Conservation (phyloP, 164 flowering plant species). For the Warburgia ugandensis region DNA sequence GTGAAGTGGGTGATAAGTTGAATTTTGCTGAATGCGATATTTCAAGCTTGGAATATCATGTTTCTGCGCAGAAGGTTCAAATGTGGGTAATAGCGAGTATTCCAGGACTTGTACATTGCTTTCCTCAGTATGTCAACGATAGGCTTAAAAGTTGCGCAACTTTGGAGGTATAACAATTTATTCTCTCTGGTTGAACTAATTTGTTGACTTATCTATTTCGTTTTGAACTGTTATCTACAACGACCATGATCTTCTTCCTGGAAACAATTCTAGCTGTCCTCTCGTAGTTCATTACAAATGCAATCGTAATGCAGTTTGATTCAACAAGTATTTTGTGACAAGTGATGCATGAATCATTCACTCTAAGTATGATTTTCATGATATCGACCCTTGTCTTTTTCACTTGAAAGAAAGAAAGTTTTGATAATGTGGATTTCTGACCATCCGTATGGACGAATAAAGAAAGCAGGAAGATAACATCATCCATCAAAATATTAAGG, state of each 20-base stretch:
- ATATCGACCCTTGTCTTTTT: too few species aligned
- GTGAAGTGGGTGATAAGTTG: slow-evolving; percentile 33
- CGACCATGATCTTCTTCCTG: neutral
- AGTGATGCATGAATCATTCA: too few species aligned
- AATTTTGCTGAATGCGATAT: slow-evolving; percentile 35
- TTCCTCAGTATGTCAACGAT: slow-evolving; percentile 46
- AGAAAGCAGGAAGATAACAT: too few species aligned
- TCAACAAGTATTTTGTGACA: too few species aligned
- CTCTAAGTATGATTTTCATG: too few species aligned
- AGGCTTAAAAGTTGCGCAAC: slow-evolving; percentile 32
- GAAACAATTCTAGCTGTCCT: neutral
- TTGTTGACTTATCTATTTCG: neutral
- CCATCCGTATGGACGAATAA: too few species aligned
- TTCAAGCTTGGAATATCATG: slow-evolving; percentile 30
- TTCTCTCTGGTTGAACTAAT: too few species aligned
- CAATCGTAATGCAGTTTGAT: too few species aligned
- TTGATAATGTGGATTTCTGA: too few species aligned
- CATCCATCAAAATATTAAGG: too few species aligned
- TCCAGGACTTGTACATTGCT: slow-evolving; percentile 59
- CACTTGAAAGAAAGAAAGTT: too few species aligned
- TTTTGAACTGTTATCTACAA: neutral
- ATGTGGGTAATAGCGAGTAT: slow-evolving; percentile 58
- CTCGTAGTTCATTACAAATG: too few species aligned
- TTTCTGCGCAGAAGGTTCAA: slow-evolving; percentile 58
- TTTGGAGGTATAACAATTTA: slow-evolving; percentile 42